phyloP scores from a whole-genome alignment of 345 rosid genomes.

The Eucalyptus shirleyi region DNA sequence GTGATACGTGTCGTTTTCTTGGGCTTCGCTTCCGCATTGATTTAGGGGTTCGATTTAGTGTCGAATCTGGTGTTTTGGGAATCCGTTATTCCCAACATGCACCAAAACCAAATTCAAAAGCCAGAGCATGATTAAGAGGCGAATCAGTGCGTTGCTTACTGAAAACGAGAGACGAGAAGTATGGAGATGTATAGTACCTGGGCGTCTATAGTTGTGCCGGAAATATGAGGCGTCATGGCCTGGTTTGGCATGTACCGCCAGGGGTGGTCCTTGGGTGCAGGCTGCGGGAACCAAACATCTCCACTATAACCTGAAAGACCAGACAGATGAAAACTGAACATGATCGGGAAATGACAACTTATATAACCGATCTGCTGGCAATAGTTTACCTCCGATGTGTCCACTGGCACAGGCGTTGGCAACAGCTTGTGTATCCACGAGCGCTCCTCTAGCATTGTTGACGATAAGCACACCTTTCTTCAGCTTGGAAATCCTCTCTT shows the following conservation, averaged over 20 bases:
- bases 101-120: neutral
- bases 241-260: slow-evolving; percentile 99
- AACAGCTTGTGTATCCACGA: slow-evolving; percentile 84
- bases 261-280: slow-evolving; percentile 94
- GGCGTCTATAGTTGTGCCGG: slow-evolving; percentile 91
- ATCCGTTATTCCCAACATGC: too few relatives aligned
- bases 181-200: slow-evolving; percentile 28
- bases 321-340: neutral
- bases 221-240: slow-evolving; percentile 94
- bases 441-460: slow-evolving; percentile 94
- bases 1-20: too few relatives aligned
- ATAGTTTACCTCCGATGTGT: slow-evolving; percentile 55
- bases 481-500: slow-evolving; percentile 60
- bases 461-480: slow-evolving; percentile 83
- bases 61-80: too few relatives aligned
- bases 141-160: fast-evolving
- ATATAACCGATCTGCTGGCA: neutral
- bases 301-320: slow-evolving; percentile 71
- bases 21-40: too few relatives aligned
- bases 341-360: neutral
- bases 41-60: too few relatives aligned
- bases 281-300: slow-evolving; percentile 91
- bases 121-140: neutral
- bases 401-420: slow-evolving; percentile 71
- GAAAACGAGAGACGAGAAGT: neutral